Evolutionary conservation across 352 stramenopile species (phyloP).

Genomic region (Phytophthora foliorum): DNA sequence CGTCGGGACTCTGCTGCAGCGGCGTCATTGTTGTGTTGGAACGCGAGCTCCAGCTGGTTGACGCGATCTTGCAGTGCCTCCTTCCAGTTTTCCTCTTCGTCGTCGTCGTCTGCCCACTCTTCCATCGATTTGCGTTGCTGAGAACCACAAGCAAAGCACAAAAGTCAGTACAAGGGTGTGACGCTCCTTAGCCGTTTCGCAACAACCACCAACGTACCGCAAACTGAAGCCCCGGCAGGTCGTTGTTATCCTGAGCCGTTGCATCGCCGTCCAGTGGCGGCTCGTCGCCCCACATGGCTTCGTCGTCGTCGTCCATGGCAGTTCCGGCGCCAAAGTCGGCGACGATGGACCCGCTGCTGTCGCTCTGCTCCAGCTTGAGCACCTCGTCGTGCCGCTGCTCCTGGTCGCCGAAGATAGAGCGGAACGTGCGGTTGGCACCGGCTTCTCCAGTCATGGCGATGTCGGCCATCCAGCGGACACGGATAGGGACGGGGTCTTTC

Average conservation of each 20-base stretch:
- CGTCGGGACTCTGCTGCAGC: slow-evolving; percentile 24
- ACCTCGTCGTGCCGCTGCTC: slow-evolving; percentile 31
- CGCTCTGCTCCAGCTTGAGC: slow-evolving; percentile 35
- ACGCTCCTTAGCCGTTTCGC: background rate
- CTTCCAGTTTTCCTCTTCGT: slow-evolving; percentile 86
- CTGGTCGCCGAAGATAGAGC: slow-evolving; percentile 65
- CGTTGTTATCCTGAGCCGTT: slow-evolving; percentile 26
- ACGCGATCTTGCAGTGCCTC: slow-evolving; percentile 81
- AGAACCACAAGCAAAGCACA: slow-evolving; percentile 13
- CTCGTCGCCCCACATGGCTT: slow-evolving; percentile 68
- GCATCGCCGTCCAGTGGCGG: slow-evolving; percentile 17
- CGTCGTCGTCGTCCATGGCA: slow-evolving; percentile 45
- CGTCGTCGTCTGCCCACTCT: slow-evolving; percentile 81
- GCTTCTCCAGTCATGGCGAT: slow-evolving; percentile 58
- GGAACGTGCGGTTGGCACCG: slow-evolving; percentile 75
- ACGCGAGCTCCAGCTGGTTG: slow-evolving; percentile 76
- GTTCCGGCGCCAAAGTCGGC: slow-evolving; percentile 1
- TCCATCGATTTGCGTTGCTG: slow-evolving; percentile 71
- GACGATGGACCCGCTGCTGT: slow-evolving; percentile 6
- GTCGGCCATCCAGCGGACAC: slow-evolving; percentile 39
- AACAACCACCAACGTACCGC: slow-evolving; percentile 27
- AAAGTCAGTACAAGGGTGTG: slow-evolving; percentile 9
- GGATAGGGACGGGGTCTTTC: slow-evolving; percentile 3
- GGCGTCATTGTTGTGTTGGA: slow-evolving; percentile 50
- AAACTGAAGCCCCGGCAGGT: slow-evolving; percentile 32